Conservation (phyloP, 2,329 filamentous ascomycete genomes). For the Cercospora sesami region DNA sequence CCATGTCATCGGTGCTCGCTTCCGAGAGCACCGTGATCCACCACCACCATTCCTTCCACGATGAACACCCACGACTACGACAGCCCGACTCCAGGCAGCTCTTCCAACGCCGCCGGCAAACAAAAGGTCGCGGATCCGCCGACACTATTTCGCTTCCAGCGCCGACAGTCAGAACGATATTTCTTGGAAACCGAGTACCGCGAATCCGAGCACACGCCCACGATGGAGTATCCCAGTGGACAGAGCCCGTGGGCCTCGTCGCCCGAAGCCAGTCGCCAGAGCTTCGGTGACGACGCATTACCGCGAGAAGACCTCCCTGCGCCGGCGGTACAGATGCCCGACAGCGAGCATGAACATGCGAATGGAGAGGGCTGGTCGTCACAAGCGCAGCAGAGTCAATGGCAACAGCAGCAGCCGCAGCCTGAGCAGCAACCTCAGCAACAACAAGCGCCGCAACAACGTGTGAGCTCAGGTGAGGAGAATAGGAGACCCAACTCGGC, state of each 20-base stretch:
- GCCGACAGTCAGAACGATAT: conserved; percentile 39
- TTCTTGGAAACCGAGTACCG: conserved; percentile 37
- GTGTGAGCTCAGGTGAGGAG: conserved; percentile 29
- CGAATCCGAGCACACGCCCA: conserved; percentile 32
- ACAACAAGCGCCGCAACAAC: conserved; percentile 38
- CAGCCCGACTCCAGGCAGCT: conserved; percentile 11
- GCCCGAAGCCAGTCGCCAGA: conserved; percentile 53
- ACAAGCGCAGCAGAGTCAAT: conserved; percentile 8
- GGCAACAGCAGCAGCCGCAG: conserved; percentile 40
- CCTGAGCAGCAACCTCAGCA: conserved; percentile 44
- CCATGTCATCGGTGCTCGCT: conserved; percentile 7
- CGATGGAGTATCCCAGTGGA: conserved; percentile 67
- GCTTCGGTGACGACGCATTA: conserved; percentile 45
- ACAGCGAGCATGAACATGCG: conserved; percentile 20
- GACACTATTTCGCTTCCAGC: conserved; percentile 39
- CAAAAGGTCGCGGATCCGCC: conserved; percentile 15
- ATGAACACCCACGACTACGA: not conserved
- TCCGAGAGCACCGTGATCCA: conserved; percentile 1
- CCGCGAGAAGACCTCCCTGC: conserved; percentile 33
- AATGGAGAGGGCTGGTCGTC: conserved; percentile 30
- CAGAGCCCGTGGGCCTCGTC: conserved; percentile 65
- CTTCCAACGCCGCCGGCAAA: conserved; percentile 26
- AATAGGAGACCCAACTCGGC: conserved; percentile 34
- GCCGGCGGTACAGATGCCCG: conserved; percentile 29
- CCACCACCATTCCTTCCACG: conserved; percentile 4